Conservation (phyloP, 768 basidiomycete species). For the Naganishia vaughanmartiniae region DNA sequence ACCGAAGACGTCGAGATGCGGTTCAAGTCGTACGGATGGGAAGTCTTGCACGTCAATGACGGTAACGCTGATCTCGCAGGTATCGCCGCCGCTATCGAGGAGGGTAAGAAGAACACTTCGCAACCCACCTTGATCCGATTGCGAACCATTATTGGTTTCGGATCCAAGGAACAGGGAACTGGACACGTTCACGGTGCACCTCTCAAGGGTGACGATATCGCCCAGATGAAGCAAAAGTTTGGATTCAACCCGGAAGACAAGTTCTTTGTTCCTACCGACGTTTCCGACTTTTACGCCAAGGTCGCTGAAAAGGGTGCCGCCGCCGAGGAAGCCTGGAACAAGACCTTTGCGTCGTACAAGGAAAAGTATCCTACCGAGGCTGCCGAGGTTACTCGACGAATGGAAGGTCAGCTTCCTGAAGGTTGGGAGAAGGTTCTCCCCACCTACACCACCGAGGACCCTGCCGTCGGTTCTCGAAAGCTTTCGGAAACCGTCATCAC, state of each 20-base stretch:
- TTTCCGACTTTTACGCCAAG: conserved; percentile 66
- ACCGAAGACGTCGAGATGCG: conserved; percentile 88
- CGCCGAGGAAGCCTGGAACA: conserved; percentile 71
- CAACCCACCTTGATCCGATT: conserved; percentile 86
- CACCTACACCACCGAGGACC: conserved; percentile 74
- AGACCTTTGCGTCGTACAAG: conserved; percentile 65
- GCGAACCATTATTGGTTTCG: conserved; percentile 87
- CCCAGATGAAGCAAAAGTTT: conserved; percentile 75
- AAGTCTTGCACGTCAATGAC: conserved; percentile 77
- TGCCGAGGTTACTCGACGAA: conserved; percentile 79
- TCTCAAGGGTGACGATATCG: conserved; percentile 87
- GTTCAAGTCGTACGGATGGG: conserved; percentile 90
- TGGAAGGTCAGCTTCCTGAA: conserved; percentile 74
- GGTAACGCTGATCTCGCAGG: conserved; percentile 76
- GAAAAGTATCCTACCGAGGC: conserved; percentile 79
- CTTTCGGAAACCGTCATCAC: conserved; percentile 85
- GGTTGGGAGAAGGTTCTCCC: conserved; percentile 85
- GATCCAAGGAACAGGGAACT: conserved; percentile 87
- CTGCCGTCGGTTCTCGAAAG: conserved; percentile 87
- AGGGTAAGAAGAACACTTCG: conserved; percentile 69
- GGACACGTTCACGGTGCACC: conserved; percentile 93
- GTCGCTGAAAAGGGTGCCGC: conserved; percentile 70
- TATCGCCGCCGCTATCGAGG: conserved; percentile 74
- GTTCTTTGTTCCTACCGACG: conserved; percentile 73
- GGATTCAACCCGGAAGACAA: conserved; percentile 73